Percentiles rank a stretch among this genome's conserved stretches.
These are phyloP conservation scores for Mycosphaerella sp. DNA, from an alignment of 2,329 filamentous ascomycete species.

Conservation along the genomic window DNA sequence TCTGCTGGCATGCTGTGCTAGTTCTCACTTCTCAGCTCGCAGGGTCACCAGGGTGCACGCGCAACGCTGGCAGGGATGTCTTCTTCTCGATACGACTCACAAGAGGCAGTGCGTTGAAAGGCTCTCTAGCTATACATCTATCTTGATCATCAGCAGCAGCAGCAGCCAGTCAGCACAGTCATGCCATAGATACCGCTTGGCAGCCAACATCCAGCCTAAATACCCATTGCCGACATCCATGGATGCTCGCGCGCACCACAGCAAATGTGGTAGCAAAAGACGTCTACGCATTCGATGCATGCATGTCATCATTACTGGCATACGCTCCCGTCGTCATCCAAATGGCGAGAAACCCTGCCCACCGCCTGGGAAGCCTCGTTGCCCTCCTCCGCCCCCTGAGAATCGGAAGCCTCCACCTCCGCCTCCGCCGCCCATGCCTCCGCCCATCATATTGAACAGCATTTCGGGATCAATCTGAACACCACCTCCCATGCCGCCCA, in stretches of 20 bases:
- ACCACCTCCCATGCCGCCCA: slow-evolving; percentile 35
- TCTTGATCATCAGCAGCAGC: not conserved
- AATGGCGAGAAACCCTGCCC: slow-evolving; percentile 18
- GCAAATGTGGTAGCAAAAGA: not conserved
- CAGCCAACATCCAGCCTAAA: too few relatives aligned
- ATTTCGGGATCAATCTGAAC: slow-evolving; percentile 65
- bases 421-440: slow-evolving; percentile 49
- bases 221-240: too few relatives aligned
- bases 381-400: slow-evolving; percentile 18
- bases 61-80: too few relatives aligned
- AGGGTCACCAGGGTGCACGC: too few relatives aligned
- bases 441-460: slow-evolving; percentile 77
- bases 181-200: too few relatives aligned
- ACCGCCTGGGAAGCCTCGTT: slow-evolving; percentile 10
- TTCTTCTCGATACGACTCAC: too few relatives aligned
- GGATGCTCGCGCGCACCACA: too few relatives aligned
- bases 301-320: not conserved
- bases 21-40: too few relatives aligned
- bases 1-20: too few relatives aligned
- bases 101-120: not conserved
- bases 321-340: slow-evolving; percentile 5
- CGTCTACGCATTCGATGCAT: too few relatives aligned
- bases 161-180: not conserved
- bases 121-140: not conserved
- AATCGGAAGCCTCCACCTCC: slow-evolving; percentile 34